Percentiles rank a stretch among this genome's conserved stretches.
These are phyloP conservation scores for Helotiales sp. DNA, from an alignment of 2,329 filamentous ascomycete species.

Conservation along the genomic window DNA sequence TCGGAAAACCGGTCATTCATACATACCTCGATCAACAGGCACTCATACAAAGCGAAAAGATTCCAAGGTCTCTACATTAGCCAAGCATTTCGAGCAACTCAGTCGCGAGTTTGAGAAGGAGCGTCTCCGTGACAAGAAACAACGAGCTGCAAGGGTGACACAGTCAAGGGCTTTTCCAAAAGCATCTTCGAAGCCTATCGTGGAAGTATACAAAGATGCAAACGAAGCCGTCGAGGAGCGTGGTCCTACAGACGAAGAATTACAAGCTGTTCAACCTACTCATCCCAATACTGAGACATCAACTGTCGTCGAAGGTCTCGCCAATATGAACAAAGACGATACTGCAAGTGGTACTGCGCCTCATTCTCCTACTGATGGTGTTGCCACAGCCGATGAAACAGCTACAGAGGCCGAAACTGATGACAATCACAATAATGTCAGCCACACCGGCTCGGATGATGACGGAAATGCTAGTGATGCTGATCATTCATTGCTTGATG, in stretches of 20 bases:
- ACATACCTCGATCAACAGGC: conserved; percentile 80
- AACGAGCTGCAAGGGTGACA: conserved; percentile 74
- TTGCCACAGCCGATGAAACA: conserved; percentile 31
- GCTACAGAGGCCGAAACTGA: conserved; percentile 42
- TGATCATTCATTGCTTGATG: conserved; percentile 68
- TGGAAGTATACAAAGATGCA: conserved; percentile 93
- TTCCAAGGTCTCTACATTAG: conserved; percentile 84
- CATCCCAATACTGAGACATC: conserved; percentile 34
- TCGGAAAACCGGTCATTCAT: conserved; percentile 61
- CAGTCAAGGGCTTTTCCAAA: conserved; percentile 81
- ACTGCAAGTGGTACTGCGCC: conserved; percentile 17
- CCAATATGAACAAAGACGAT: conserved; percentile 27
- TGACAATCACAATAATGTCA: conserved; percentile 47
- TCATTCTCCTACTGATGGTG: conserved; percentile 32
- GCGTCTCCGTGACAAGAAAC: conserved; percentile 79
- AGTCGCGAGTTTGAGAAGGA: conserved; percentile 91
- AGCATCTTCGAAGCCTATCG: conserved; percentile 90
- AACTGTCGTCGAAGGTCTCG: conserved; percentile 33
- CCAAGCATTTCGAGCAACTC: conserved; percentile 94
- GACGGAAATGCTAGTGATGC: conserved; percentile 70
- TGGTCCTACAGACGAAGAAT: conserved; percentile 64
- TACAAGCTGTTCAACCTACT: conserved; percentile 38
- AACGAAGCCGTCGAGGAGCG: conserved; percentile 88
- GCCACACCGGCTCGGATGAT: conserved; percentile 65
- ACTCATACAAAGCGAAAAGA: conserved; percentile 63